Evolutionary conservation across 257 asterid genomes (phyloP).

Genomic region (Anisodus tanguticus): DNA sequence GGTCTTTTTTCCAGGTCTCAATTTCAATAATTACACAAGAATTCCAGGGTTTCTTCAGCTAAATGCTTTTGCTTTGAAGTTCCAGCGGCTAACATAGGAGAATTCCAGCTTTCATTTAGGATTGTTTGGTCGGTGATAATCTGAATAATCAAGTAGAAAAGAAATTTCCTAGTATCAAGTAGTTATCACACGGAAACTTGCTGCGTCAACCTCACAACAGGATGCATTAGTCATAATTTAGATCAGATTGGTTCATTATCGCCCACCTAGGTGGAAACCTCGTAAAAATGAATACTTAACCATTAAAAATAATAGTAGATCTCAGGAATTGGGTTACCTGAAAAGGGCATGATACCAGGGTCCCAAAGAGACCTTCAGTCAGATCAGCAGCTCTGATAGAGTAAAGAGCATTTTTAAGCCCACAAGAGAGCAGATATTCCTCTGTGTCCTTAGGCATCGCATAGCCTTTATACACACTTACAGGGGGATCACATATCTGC

Average conservation of each 20-base stretch:
- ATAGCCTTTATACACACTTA: slow-evolving; percentile 84
- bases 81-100: not conserved
- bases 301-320: not conserved
- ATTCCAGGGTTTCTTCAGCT: slow-evolving; percentile 6
- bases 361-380: slow-evolving; percentile 75
- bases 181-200: slow-evolving; percentile 7
- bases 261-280: not conserved
- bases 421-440: slow-evolving; percentile 73
- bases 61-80: slow-evolving; percentile 1
- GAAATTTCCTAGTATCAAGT: slow-evolving; percentile 11
- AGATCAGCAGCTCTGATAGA: slow-evolving; percentile 79
- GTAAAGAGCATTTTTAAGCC: slow-evolving; percentile 88
- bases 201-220: slow-evolving; percentile 21
- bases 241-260: not conserved
- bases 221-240: not conserved
- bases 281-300: not conserved
- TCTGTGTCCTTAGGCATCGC: slow-evolving; percentile 84
- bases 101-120: not conserved
- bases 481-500: slow-evolving; percentile 92
- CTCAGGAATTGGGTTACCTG: slow-evolving; percentile 53
- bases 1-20: not conserved
- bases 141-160: not conserved
- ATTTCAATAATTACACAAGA: not conserved
- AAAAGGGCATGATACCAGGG: slow-evolving; percentile 66
- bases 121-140: not conserved